These are phyloP conservation scores for Lentinus tigrinus DNA, from an alignment of 768 basidiomycete genomes.

Conservation along the genomic window DNA sequence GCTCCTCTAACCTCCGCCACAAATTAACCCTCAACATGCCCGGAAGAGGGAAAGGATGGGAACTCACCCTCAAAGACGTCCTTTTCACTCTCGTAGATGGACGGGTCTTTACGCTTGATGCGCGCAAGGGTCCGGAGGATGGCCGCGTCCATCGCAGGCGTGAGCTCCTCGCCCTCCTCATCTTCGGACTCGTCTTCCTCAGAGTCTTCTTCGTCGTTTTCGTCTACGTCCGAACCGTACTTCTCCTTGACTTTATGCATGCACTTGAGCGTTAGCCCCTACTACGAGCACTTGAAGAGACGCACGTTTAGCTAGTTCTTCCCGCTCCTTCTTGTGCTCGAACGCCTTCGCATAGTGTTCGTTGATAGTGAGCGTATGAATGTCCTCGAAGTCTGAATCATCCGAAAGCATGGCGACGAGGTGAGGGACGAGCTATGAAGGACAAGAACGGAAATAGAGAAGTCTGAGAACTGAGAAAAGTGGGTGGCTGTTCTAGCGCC, in stretches of 20 bases:
- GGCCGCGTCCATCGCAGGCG: slow-evolving; percentile 89
- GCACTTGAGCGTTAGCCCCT: neutral
- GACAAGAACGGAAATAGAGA: no score
- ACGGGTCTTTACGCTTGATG: slow-evolving; percentile 80
- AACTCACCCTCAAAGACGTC: slow-evolving; percentile 78
- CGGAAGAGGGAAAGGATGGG: neutral
- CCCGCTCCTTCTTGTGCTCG: slow-evolving; percentile 78
- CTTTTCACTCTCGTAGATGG: slow-evolving; percentile 75
- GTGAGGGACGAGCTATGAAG: no score
- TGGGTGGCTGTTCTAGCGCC: no score
- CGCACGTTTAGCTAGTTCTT: slow-evolving; percentile 78
- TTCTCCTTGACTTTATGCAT: slow-evolving; percentile 81
- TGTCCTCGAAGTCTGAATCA: slow-evolving; percentile 38
- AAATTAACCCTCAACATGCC: neutral
- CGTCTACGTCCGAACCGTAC: slow-evolving; percentile 74
- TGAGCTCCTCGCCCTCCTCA: slow-evolving; percentile 91
- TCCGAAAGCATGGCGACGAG: slow-evolving; percentile 29
- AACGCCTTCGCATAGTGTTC: slow-evolving; percentile 81
- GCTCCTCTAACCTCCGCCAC: slow-evolving; percentile 57
- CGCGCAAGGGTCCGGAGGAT: slow-evolving; percentile 87
- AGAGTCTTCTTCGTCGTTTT: slow-evolving; percentile 46
- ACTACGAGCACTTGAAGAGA: slow-evolving; percentile 9
- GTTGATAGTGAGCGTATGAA: slow-evolving; percentile 63
- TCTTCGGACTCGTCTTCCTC: slow-evolving; percentile 77
- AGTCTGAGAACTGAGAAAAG: no score